These are phyloP conservation scores for Paxillus involutus DNA, from an alignment of 768 basidiomycete species.

Conservation along the genomic window DNA sequence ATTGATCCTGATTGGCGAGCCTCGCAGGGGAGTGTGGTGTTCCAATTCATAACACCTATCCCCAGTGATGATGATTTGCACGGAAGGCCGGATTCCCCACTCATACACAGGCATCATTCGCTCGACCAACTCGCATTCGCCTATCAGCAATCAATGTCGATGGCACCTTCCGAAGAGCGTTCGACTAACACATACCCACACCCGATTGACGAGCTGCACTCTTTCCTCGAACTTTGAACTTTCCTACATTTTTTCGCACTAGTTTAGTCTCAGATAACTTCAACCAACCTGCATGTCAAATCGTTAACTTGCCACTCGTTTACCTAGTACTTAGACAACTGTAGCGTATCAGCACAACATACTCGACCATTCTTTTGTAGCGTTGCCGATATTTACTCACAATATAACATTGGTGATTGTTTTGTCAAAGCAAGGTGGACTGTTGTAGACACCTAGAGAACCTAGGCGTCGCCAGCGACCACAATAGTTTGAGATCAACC, in stretches of 20 bases:
- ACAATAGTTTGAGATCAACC: no score
- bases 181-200: conserved; percentile 1
- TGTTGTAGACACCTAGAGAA: no score
- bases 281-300: not conserved
- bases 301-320: not conserved
- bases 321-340: not conserved
- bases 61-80: conserved; percentile 10
- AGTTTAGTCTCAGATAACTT: not conserved
- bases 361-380: conserved; percentile 9
- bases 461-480: not conserved
- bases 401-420: conserved; percentile 1
- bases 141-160: not conserved
- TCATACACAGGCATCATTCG: conserved; percentile 21
- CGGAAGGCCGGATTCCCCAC: conserved; percentile 22
- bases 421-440: not conserved
- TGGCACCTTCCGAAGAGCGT: not conserved
- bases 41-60: conserved; percentile 25
- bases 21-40: conserved; percentile 20
- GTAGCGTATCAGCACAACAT: conserved; percentile 1
- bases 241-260: not conserved
- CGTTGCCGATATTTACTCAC: not conserved
- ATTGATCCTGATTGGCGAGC: conserved; percentile 22
- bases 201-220: conserved; percentile 24
- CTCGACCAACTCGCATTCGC: conserved; percentile 15
- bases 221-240: conserved; percentile 17